Conservation (phyloP, 371 early-diverging fungal species). For the Mucor velutinosus region DNA sequence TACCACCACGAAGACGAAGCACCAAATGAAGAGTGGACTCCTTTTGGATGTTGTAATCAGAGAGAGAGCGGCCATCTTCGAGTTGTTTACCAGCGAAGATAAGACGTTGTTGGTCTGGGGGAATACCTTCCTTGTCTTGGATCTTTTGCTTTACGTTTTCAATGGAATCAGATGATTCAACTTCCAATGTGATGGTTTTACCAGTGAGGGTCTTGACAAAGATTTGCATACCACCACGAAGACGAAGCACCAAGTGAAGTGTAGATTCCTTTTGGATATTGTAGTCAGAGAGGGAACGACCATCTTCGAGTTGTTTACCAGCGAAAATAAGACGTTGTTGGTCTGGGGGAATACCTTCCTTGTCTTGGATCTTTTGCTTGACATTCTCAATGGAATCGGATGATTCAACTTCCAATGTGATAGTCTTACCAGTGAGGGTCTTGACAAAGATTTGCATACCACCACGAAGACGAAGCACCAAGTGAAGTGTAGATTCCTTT, state of each 20-base stretch:
- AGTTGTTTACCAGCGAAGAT: slow-evolving; percentile 99
- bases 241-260: slow-evolving; percentile 94
- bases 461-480: too few species aligned
- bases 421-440: slow-evolving; percentile 98
- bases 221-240: slow-evolving; percentile 97
- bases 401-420: slow-evolving; percentile 97
- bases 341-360: slow-evolving; percentile 90
- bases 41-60: slow-evolving; percentile 85
- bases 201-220: too few species aligned
- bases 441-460: slow-evolving; percentile 97
- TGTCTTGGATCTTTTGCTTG: slow-evolving; percentile 98
- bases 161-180: too few species aligned
- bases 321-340: slow-evolving; percentile 99
- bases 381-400: slow-evolving; percentile 91
- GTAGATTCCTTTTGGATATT: slow-evolving; percentile 94
- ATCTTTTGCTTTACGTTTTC: too few species aligned
- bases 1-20: slow-evolving; percentile 91
- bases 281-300: slow-evolving; percentile 80
- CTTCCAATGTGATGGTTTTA: too few species aligned
- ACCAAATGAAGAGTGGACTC: slow-evolving; percentile 98
- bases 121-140: slow-evolving; percentile 97
- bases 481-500: too few species aligned
- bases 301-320: slow-evolving; percentile 98
- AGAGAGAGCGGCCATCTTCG: slow-evolving; percentile 89
- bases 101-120: slow-evolving; percentile 99